Evolutionary conservation across 1,284 basidiomycete genomes (phyloP), one percentile per base, ranked within the genome.

Genomic region (Apiotrichum laibachii): DNA sequence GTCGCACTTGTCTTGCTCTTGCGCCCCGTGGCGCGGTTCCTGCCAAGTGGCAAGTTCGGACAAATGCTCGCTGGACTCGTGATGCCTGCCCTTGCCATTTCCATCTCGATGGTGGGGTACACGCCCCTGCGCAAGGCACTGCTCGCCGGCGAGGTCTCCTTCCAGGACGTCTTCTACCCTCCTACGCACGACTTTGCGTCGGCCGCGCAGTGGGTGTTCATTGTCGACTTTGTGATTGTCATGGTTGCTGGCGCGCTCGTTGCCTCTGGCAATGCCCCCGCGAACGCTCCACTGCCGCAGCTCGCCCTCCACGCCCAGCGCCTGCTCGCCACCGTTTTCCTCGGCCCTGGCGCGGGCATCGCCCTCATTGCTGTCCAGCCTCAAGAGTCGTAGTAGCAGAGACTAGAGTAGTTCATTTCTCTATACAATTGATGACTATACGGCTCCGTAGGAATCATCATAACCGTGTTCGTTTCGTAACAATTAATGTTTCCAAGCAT

Each of bases 201-300:
- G 12, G 37, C 49, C 2, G 49, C 49, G 19, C 21, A 40, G 21
- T 50, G 49, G 49, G 21, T 50, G 9, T 50, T 50, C 13, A 19
- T 50, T 6, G 49, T 50, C 34, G 49, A 50, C 37, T 50, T 40
- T 26, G 35, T 35, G 13, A 21, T 44, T 10, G 37, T 50, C 37
- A 18, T 40, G 18, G 19, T 26, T 1, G 21, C 37, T 1, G 49
- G 37, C 34, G 21, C 49, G 5, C 5, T 40, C 5, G 45, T 33
- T 11, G 45, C 26, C 37, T 16, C 37, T 6, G 5, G 26, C 26
- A 31, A 31, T 7, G 26, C 26, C 26, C 26, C 26, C 26, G 26
- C 26, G 26, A 31, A 31, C 7, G 26, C 26, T 31, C 26, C 26
- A 3, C 26, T 31, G 4, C 26, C 26, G 7, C 26, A 31, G 26